Evolutionary conservation across 2,329 filamentous ascomycete genomes (phyloP), one percentile per base, ranked within the genome.

Genomic region (Huntiella abstrusa): DNA sequence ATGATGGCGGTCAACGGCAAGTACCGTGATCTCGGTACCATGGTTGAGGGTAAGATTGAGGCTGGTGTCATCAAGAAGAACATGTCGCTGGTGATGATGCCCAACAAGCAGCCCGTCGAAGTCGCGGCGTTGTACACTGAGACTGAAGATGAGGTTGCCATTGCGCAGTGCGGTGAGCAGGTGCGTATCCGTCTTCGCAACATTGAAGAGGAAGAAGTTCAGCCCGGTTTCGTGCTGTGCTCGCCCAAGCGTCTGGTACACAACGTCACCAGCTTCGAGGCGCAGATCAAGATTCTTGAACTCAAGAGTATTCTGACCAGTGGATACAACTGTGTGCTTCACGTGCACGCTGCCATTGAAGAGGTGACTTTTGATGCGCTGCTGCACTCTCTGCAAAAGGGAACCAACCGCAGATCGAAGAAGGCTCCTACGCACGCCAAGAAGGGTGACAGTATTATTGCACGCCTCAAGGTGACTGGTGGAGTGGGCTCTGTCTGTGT

Each of bases 1-100:
- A 96, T 98, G 91, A 95, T 98, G 87, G 83, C 91, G 6, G 73
- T 98, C 53, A 83, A 83, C 52, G 85, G 84, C 63, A 98, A 98
- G 66, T 98, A 96, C 69, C 77, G 83, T 56, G 92, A 98, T 60
- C 80, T 98, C 72, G 91, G 91, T 56, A 98, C 91, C 51, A 86
- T 98, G 74, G 75, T 95, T 37, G 92, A 98, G 66, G 91, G 91
- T 54, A 94, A 95, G 71, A 83, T 98, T 53, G 91, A 98, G 64
- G 83, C 87, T 13, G 88, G 86, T 60, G 82, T 95, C 41, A 71
- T 93, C 61, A 91, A 91, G 70, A 96, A 96, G 72, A 80, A 80
- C 51, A 78, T 80, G 65, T 77, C 65, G 51, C 76, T 93, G 57
- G 65, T 92, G 49, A 85, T 98, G 80, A 98, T 98, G 91, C 91